phyloP scores from a whole-genome alignment of 2,329 filamentous ascomycete species.

The Fulvia fulva region DNA sequence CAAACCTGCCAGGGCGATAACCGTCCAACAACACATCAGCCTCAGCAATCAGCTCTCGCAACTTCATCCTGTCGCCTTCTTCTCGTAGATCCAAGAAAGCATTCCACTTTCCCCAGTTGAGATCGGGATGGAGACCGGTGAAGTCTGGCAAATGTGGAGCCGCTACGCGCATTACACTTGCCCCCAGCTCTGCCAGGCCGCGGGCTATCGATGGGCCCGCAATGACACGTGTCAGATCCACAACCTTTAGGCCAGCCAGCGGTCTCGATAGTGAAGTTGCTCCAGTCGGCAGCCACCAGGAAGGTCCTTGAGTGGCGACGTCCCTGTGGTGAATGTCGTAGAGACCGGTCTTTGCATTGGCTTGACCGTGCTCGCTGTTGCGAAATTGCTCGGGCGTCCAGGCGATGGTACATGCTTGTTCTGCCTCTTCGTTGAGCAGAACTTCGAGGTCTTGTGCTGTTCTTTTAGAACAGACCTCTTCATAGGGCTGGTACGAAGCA shows the following conservation, averaged over 20 bases:
- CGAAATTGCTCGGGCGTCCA: slow-evolving; percentile 39
- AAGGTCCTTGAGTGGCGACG: slow-evolving; percentile 16
- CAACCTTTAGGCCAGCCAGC: slow-evolving; percentile 62
- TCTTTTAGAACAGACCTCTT: slow-evolving; percentile 40
- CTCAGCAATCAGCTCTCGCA: not conserved
- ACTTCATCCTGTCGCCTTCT: not conserved
- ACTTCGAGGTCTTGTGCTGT: slow-evolving; percentile 37
- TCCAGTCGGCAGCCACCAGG: slow-evolving; percentile 23
- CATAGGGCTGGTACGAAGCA: too few relatives aligned
- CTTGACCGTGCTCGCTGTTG: slow-evolving; percentile 34
- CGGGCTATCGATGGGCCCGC: slow-evolving; percentile 68
- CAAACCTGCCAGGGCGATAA: not conserved
- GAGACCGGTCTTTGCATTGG: slow-evolving; percentile 19
- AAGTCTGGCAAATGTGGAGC: slow-evolving; percentile 60
- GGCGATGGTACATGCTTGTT: slow-evolving; percentile 42
- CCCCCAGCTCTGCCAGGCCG: slow-evolving; percentile 68
- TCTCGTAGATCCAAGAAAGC: not conserved
- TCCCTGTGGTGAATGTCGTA: slow-evolving; percentile 16
- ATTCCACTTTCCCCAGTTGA: slow-evolving; percentile 21
- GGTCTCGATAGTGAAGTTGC: too few relatives aligned
- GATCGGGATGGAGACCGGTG: slow-evolving; percentile 42
- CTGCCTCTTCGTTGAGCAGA: slow-evolving; percentile 39
- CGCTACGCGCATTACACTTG: slow-evolving; percentile 69
- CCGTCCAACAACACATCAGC: not conserved
- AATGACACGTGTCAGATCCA: slow-evolving; percentile 72